These are phyloP conservation scores for Plantago coronopus DNA, from an alignment of 305 asterid genomes.

Conservation along the genomic window DNA sequence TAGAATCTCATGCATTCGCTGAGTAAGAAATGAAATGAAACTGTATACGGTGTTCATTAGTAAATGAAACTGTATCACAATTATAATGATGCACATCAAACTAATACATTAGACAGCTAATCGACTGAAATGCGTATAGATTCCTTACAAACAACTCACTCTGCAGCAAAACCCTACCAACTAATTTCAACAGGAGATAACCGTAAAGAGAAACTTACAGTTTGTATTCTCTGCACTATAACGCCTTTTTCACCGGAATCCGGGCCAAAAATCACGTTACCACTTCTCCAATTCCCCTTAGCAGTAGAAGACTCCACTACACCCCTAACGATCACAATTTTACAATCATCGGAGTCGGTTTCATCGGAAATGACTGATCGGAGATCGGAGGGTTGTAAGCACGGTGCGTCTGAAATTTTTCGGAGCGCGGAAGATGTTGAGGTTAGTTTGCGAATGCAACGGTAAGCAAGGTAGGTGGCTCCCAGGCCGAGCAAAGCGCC, in stretches of 20 bases:
- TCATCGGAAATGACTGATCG: constrained; percentile 44
- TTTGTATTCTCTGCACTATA: constrained; percentile 41
- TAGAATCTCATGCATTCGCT: too few species aligned
- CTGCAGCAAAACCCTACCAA: background rate
- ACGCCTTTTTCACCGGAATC: constrained; percentile 60
- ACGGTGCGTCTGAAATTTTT: constrained; percentile 56
- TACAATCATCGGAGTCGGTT: constrained; percentile 22
- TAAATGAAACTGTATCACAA: too few species aligned
- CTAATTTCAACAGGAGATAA: background rate
- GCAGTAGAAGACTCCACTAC: constrained; percentile 49
- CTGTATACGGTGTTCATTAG: background rate
- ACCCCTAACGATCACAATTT: constrained; percentile 68
- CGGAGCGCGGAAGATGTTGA: constrained; percentile 59
- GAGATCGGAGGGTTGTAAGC: constrained; percentile 59
- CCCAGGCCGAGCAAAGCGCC: constrained; percentile 75
- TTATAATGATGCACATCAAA: too few species aligned
- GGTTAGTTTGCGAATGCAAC: constrained; percentile 49
- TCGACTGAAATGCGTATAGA: too few species aligned
- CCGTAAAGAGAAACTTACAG: constrained; percentile 11
- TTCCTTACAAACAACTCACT: background rate
- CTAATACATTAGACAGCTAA: background rate
- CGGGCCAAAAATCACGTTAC: constrained; percentile 36
- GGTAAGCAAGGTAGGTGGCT: constrained; percentile 61
- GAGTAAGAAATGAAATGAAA: background rate
- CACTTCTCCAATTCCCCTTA: constrained; percentile 50